Evolutionary conservation across 2,329 filamentous ascomycete genomes (phyloP).

Genomic region (Diaporthe capsici): DNA sequence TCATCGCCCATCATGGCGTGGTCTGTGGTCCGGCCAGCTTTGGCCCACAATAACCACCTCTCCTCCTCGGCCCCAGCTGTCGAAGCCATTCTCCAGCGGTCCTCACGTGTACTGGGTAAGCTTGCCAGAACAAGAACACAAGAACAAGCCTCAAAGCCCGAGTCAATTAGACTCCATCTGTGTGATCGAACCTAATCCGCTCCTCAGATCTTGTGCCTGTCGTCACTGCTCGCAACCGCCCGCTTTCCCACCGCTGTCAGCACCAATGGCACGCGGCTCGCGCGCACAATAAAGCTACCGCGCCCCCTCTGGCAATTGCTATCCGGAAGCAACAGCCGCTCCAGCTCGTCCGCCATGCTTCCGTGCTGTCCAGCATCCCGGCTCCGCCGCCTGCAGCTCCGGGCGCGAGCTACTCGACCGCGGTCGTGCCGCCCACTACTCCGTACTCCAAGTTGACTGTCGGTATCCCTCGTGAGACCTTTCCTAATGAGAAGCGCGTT

Average conservation of each 20-base stretch:
- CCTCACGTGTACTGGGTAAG: conserved; percentile 43
- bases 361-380: conserved; percentile 50
- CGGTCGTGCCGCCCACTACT: conserved; percentile 59
- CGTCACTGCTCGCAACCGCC: conserved; percentile 13
- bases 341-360: conserved; percentile 57
- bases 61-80: conserved; percentile 35
- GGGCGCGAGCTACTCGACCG: conserved; percentile 56
- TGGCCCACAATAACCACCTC: conserved; percentile 40
- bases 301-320: conserved; percentile 46
- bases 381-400: conserved; percentile 41
- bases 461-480: conserved; percentile 85
- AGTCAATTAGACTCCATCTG: neutral
- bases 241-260: conserved; percentile 43
- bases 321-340: conserved; percentile 50
- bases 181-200: conserved; percentile 16
- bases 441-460: conserved; percentile 82
- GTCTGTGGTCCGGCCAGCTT: conserved; percentile 44
- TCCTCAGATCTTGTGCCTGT: conserved; percentile 32
- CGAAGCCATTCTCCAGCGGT: conserved; percentile 41
- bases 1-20: conserved; percentile 42
- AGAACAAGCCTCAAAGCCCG: conserved; percentile 10
- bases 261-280: conserved; percentile 58
- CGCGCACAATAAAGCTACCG: conserved; percentile 45
- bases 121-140: neutral
- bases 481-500: conserved; percentile 83